These are phyloP conservation scores for Chlamydomonas eustigma DNA, from an alignment of 139 green algal genomes.

Conservation along the genomic window DNA sequence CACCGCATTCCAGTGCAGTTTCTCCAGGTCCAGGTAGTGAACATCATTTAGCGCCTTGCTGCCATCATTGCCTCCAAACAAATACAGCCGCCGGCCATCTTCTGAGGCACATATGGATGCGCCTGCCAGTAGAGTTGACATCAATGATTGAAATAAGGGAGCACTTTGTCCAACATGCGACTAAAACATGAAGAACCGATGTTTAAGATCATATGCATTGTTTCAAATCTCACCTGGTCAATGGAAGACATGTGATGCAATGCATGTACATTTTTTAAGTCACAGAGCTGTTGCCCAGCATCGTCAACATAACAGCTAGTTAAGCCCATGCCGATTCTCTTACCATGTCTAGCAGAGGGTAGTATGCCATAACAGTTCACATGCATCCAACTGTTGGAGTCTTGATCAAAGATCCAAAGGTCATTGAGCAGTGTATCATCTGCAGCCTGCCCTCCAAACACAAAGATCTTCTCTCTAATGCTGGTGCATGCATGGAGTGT, in stretches of 20 bases:
- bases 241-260: too few relatives aligned
- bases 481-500: constrained; percentile 40
- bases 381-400: constrained; percentile 54
- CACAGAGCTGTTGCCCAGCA: too few relatives aligned
- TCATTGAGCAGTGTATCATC: constrained; percentile 57
- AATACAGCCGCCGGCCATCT: constrained; percentile 60
- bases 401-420: constrained; percentile 67
- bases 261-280: too few relatives aligned
- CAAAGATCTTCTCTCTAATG: constrained; percentile 59
- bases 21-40: constrained; percentile 55
- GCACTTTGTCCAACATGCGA: too few relatives aligned
- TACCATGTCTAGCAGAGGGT: constrained; percentile 43
- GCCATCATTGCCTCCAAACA: constrained; percentile 61
- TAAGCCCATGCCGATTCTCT: too few relatives aligned
- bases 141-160: too few relatives aligned
- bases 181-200: too few relatives aligned
- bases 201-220: too few relatives aligned
- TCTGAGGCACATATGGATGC: constrained; percentile 32
- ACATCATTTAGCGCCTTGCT: constrained; percentile 50
- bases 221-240: too few relatives aligned
- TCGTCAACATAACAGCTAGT: too few relatives aligned
- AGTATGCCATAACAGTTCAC: constrained; percentile 39
- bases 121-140: neutral
- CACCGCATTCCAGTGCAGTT: constrained; percentile 52
- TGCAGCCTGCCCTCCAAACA: constrained; percentile 63